Percentiles rank a stretch among this genome's conserved stretches.
These are phyloP conservation scores for Phytophthora pistaciae DNA, from an alignment of 352 stramenopile species.

Conservation along the genomic window DNA sequence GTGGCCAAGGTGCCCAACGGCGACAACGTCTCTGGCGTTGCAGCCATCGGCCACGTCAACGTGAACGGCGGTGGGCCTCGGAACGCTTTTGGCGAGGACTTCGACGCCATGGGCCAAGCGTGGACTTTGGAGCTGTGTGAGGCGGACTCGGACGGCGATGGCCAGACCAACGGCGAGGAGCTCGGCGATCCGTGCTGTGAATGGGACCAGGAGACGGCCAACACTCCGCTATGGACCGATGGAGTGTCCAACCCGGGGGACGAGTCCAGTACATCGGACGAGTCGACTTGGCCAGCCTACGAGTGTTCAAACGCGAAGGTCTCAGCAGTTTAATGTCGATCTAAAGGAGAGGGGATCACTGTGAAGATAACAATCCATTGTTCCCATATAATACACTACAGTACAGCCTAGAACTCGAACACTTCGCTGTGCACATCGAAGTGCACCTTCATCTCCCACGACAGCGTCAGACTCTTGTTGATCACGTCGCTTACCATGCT, in stretches of 20 bases:
- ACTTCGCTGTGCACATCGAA: slow-evolving; percentile 56
- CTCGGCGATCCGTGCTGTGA: slow-evolving; percentile 33
- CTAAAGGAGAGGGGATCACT: not conserved
- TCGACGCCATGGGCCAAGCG: slow-evolving; percentile 15
- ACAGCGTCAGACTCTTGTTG: slow-evolving; percentile 24
- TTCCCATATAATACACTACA: not conserved
- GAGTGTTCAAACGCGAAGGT: slow-evolving; percentile 23
- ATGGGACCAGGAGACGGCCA: slow-evolving; percentile 14
- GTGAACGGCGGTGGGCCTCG: slow-evolving; percentile 11
- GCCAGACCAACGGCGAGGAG: slow-evolving; percentile 40
- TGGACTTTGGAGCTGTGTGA: slow-evolving; percentile 40
- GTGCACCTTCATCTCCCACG: slow-evolving; percentile 35
- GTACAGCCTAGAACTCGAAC: slow-evolving; percentile 37
- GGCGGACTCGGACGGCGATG: slow-evolving; percentile 37
- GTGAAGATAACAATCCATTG: not conserved
- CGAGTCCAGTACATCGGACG: slow-evolving; percentile 19
- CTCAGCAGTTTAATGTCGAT: not conserved
- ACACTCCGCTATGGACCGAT: slow-evolving; percentile 18
- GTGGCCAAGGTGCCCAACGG: slow-evolving; percentile 35
- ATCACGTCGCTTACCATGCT: slow-evolving; percentile 46
- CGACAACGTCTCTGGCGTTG: slow-evolving; percentile 31
- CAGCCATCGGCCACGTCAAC: slow-evolving; percentile 37
- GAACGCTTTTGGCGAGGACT: slow-evolving; percentile 39
- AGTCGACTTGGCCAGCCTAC: slow-evolving; percentile 16
- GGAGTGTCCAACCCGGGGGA: slow-evolving; percentile 39